These are phyloP conservation scores for Farysia itapuensis DNA, from an alignment of 1,284 basidiomycete species.

Conservation along the genomic window DNA sequence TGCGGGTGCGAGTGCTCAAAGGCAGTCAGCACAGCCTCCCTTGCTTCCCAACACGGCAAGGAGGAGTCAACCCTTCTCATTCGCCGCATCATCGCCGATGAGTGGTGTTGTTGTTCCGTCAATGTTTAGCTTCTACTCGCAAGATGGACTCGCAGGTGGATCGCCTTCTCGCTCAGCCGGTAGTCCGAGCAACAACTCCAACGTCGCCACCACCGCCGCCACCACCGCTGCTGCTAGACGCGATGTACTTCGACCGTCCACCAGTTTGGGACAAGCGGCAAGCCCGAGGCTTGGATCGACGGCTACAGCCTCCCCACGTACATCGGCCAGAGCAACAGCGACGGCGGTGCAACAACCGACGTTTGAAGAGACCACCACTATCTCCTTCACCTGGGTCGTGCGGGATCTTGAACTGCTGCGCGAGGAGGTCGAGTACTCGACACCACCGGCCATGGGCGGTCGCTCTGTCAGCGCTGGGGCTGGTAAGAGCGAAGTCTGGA, in stretches of 20 bases:
- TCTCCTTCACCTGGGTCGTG: conserved; percentile 52
- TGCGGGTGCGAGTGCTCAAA: too few relatives aligned
- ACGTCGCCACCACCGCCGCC: neutral
- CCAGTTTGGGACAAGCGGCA: neutral
- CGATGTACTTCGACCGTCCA: conserved; percentile 1
- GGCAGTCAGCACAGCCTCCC: too few relatives aligned
- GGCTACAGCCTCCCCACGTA: neutral
- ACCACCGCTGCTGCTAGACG: neutral
- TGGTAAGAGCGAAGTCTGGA: conserved; percentile 52
- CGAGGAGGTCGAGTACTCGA: conserved; percentile 46
- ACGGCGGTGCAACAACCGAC: conserved; percentile 11
- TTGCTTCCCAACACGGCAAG: too few relatives aligned
- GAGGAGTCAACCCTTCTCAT: too few relatives aligned
- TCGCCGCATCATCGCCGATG: too few relatives aligned
- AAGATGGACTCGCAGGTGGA: conserved; percentile 5
- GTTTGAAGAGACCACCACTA: conserved; percentile 46
- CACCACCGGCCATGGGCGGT: conserved; percentile 37
- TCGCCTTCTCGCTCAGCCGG: neutral
- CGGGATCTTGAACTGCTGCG: conserved; percentile 39
- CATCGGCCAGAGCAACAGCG: conserved; percentile 1
- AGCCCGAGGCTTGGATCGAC: neutral
- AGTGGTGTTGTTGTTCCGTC: conserved; percentile 20
- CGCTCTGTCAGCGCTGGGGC: conserved; percentile 51
- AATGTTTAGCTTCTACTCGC: conserved; percentile 36
- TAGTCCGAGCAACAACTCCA: neutral